These are phyloP conservation scores for Penicillium flavigenum DNA, from an alignment of 495 filamentous ascomycete species.

Conservation along the genomic window DNA sequence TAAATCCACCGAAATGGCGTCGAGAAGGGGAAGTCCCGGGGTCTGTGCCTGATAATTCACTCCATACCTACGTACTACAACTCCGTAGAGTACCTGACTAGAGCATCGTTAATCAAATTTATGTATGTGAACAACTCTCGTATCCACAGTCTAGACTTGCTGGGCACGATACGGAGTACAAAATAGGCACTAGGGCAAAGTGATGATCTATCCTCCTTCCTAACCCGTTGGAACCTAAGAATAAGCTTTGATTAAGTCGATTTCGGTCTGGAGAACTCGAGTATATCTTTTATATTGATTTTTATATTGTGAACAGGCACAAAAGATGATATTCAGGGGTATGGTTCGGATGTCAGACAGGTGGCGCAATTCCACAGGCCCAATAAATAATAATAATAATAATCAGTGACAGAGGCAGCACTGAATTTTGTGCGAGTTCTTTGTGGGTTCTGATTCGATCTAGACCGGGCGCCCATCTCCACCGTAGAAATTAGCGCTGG, in stretches of 20 bases:
- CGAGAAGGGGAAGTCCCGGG: neutral
- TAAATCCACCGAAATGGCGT: conserved; percentile 9
- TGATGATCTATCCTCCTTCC: conserved; percentile 7
- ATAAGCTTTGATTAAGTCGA: conserved; percentile 8
- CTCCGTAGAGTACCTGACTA: conserved; percentile 6
- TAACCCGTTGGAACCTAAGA: conserved; percentile 5
- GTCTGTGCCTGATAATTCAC: neutral
- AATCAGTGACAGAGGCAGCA: neutral
- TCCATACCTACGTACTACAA: no score
- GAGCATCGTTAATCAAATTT: neutral
- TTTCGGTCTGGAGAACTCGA: neutral
- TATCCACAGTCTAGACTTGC: conserved; percentile 2
- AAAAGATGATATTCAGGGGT: neutral
- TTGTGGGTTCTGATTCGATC: conserved; percentile 9
- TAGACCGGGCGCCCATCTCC: conserved; percentile 4
- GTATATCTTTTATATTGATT: neutral
- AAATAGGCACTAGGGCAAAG: neutral
- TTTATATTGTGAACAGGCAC: neutral
- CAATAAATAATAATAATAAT: neutral
- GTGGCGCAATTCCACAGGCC: conserved; percentile 3
- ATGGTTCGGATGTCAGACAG: conserved; percentile 2
- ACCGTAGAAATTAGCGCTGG: neutral
- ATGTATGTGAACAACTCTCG: neutral
- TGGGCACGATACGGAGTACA: neutral
- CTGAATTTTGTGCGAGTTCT: conserved; percentile 1